phyloP scores from a whole-genome alignment of 306 rosid species.

The Alnus rubra region DNA sequence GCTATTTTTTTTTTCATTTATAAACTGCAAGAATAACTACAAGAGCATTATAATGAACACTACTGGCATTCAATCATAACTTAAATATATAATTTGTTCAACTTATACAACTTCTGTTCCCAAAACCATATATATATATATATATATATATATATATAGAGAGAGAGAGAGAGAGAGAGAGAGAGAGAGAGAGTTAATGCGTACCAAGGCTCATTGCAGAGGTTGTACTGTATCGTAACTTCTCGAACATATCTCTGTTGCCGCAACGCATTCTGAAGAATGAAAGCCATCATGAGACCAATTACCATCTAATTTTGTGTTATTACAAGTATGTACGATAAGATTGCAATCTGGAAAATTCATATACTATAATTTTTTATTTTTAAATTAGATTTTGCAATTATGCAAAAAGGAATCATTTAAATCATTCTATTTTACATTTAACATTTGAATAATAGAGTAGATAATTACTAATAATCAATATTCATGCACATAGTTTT shows the following conservation, averaged over 20 bases:
- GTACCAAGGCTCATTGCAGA: conserved; percentile 99
- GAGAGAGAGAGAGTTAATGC: conserved; percentile 8
- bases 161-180: no score
- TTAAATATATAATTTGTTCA: no score
- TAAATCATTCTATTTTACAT: neutral
- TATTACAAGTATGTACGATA: neutral
- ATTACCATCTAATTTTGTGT: neutral
- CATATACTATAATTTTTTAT: neutral
- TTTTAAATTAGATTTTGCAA: neutral
- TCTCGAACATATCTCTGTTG: conserved; percentile 86
- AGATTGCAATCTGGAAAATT: neutral
- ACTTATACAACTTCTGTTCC: no score
- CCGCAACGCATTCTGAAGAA: conserved; percentile 83
- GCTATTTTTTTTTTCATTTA: no score
- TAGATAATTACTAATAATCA: neutral
- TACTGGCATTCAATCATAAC: no score
- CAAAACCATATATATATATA: no score
- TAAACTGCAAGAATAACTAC: no score
- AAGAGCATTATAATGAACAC: no score
- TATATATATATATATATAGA: no score
- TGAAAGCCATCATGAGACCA: conserved; percentile 20
- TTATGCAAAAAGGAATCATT: neutral
- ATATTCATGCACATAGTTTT: neutral
- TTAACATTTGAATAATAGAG: neutral
- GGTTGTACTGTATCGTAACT: conserved; percentile 98